Base-by-base conservation (phyloP, 1,139 yeast species). In the Suhomyces chickasaworum region DNA sequence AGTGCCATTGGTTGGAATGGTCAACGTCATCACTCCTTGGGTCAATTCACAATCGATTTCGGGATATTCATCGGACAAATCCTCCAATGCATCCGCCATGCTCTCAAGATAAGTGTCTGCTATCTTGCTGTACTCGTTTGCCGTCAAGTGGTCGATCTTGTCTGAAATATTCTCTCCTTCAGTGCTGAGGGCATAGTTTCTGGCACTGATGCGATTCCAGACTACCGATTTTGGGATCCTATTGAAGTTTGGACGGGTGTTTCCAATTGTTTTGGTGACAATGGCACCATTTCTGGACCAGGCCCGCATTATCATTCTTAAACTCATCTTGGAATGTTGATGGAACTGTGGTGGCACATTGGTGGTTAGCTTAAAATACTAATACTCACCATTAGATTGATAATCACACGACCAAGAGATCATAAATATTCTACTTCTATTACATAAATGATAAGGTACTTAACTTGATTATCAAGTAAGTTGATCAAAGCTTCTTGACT, bases 21-120 rank as follows among this genome's bases (percentile, higher is more conserved):
- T 77, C 50, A 90, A 65, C 2, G 91, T 84, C 69, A 90, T 68
- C 10, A 90, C 96, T 3, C 97, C 97, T 50, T 86, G 91, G 61
- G 83, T 76, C 49, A 86, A 77, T 57, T 90, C 97, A n/a, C 84
- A 81, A 54, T 90, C 97, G 9, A 87, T 67, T 35, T 78, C 78
- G 6, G 85, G 83, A 41, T 72, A 65, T 2, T 68, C 65, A 51
- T 85, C 91, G 13, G 83, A 73, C 37, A 89, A 71, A 4, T 60
- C 69, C 55, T 90, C 97, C 53, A 86, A 71, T 45, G 78, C 79
- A 37, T 81, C 88, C 13, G 82, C 70, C 44, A 90, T 67, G 8
- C 64, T 57, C 54, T 89, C 96, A 50, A 90, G 67, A 46, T 89
- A 83, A 25, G 68, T 72, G 54, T 83, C 83, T 6, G 96, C 77